phyloP scores from a whole-genome alignment of 306 rosid species.

The Dalbergia cultrata region DNA sequence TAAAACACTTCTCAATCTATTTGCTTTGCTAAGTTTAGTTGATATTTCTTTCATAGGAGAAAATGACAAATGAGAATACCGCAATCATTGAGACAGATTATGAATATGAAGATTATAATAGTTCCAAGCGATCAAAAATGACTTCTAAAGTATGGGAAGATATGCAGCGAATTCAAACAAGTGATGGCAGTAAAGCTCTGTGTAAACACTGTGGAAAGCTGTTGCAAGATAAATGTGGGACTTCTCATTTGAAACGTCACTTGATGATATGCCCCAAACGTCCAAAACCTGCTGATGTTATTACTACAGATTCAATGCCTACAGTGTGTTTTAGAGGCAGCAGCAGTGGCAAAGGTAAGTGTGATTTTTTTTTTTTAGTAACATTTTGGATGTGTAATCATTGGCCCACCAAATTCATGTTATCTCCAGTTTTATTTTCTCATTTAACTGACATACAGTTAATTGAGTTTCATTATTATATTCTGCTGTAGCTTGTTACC shows the following conservation, averaged over 20 bases:
- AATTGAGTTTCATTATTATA: neutral
- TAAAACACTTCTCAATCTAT: neutral
- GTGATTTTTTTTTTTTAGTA: neutral
- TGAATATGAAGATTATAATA: slow-evolving; percentile 54
- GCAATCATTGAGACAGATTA: slow-evolving; percentile 42
- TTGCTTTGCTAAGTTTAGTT: slow-evolving; percentile 46
- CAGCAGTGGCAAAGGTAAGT: slow-evolving; percentile 40
- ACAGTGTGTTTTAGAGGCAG: slow-evolving; percentile 22
- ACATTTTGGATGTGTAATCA: neutral
- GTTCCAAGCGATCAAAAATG: slow-evolving; percentile 57
- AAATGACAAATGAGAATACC: slow-evolving; percentile 52
- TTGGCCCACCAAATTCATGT: slow-evolving; percentile 17
- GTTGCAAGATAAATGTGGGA: slow-evolving; percentile 64
- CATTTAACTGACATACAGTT: slow-evolving; percentile 15
- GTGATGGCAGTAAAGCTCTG: slow-evolving; percentile 56
- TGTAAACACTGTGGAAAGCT: slow-evolving; percentile 59
- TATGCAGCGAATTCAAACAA: slow-evolving; percentile 57
- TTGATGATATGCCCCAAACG: slow-evolving; percentile 56
- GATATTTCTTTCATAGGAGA: slow-evolving; percentile 43
- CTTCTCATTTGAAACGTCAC: slow-evolving; percentile 68
- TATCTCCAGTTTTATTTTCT: slow-evolving; percentile 21
- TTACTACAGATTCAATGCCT: slow-evolving; percentile 47
- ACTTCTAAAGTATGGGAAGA: slow-evolving; percentile 65
- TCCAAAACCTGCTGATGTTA: slow-evolving; percentile 49
- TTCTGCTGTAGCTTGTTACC: slow-evolving; percentile 7